These are phyloP conservation scores for Colletotrichum magnum DNA, from an alignment of 2,329 filamentous ascomycete species.

Conservation along the genomic window DNA sequence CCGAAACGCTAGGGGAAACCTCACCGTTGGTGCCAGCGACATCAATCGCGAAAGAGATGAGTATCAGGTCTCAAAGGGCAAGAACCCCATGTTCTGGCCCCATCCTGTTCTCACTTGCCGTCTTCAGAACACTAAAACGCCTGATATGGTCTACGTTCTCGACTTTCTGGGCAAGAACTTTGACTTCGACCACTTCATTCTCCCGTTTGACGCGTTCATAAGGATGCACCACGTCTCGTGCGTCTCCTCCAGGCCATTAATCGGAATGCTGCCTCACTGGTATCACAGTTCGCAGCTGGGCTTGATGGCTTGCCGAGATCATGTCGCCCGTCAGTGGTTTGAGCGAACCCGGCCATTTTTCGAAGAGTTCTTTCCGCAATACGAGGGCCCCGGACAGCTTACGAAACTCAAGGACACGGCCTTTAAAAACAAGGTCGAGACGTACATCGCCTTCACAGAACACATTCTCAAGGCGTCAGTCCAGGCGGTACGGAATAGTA, in stretches of 20 bases:
- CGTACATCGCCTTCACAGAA: conserved; percentile 1
- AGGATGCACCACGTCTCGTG: conserved; percentile 20
- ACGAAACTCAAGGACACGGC: conserved; percentile 14
- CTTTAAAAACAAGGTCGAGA: not conserved
- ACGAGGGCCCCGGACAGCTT: conserved; percentile 17
- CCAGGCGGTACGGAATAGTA: conserved; percentile 5
- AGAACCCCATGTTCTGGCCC: conserved; percentile 42
- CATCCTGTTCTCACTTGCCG: conserved; percentile 36
- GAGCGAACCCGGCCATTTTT: conserved; percentile 10
- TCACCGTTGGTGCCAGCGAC: conserved; percentile 8
- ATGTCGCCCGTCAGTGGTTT: conserved; percentile 9
- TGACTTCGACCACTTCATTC: conserved; percentile 18
- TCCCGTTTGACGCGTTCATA: conserved; percentile 25
- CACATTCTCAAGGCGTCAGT: conserved; percentile 11
- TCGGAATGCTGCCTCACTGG: conserved; percentile 21
- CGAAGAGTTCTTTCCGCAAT: not conserved
- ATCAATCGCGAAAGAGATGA: conserved; percentile 1
- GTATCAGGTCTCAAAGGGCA: conserved; percentile 24
- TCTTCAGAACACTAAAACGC: conserved; percentile 2
- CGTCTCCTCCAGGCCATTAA: not conserved
- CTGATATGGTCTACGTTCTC: conserved; percentile 26
- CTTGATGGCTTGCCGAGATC: conserved; percentile 20
- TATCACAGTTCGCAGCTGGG: conserved; percentile 16
- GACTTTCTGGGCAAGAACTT: conserved; percentile 34
- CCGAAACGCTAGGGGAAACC: conserved; percentile 30